A percentile compares a stretch with the other conserved stretches of the same genome.
These are phyloP conservation scores for Filosporella fistucella DNA, from an alignment of 495 filamentous ascomycete species.

Conservation along the genomic window DNA sequence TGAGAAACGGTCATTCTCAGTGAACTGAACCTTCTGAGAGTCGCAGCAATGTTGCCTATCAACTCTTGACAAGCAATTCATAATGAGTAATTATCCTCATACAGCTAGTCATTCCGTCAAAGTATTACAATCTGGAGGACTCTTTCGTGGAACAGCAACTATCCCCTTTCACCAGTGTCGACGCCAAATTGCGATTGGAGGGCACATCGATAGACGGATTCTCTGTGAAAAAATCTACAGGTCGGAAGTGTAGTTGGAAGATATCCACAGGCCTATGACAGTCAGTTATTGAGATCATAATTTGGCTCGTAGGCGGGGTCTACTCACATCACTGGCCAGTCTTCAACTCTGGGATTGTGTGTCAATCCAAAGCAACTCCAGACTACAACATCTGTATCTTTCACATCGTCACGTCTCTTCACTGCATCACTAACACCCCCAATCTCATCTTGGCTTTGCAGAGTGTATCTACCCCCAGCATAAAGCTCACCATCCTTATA, in stretches of 20 bases:
- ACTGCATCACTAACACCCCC: conserved; percentile 22
- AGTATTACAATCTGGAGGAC: no score
- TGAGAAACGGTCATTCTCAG: no score
- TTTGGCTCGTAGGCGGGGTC: neutral
- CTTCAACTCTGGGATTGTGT: conserved; percentile 51
- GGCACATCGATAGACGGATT: conserved; percentile 73
- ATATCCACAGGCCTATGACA: conserved; percentile 48
- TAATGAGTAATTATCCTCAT: no score
- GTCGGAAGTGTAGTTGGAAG: conserved; percentile 56
- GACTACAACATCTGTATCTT: conserved; percentile 48
- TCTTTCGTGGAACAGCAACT: no score
- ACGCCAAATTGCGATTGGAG: conserved; percentile 49
- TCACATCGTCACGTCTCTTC: conserved; percentile 32
- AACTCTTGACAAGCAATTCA: no score
- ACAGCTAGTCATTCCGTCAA: no score
- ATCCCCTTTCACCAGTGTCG: conserved; percentile 41
- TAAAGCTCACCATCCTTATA: conserved; percentile 33
- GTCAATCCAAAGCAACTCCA: conserved; percentile 60
- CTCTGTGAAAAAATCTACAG: conserved; percentile 67
- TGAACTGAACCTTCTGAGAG: no score
- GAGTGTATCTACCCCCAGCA: conserved; percentile 36
- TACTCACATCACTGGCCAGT: conserved; percentile 51
- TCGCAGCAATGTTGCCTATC: no score
- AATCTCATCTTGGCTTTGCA: conserved; percentile 39
- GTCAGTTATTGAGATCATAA: neutral